phyloP scores from a whole-genome alignment of 2,329 filamentous ascomycete species.

The Amylocarpus encephaloides region DNA sequence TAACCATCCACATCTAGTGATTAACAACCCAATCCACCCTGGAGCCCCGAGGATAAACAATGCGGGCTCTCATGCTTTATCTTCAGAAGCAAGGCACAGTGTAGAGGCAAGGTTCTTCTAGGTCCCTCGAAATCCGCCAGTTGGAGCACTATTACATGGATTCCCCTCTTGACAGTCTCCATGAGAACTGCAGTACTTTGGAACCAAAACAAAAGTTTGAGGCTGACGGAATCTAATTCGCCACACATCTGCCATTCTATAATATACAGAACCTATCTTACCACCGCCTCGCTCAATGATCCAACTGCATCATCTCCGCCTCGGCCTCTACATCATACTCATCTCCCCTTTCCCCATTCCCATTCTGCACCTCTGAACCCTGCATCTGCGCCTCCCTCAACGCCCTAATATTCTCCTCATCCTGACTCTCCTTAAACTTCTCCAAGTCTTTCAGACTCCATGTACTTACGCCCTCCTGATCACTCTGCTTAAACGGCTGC shows the following conservation, averaged over 20 bases:
- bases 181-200: background rate
- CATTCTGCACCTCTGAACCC: slow-evolving; percentile 7
- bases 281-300: slow-evolving; percentile 7
- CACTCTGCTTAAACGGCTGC: slow-evolving; percentile 73
- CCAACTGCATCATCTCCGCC: slow-evolving; percentile 43
- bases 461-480: slow-evolving; percentile 88
- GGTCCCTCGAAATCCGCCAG: too few species aligned
- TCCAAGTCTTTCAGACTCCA: slow-evolving; percentile 80
- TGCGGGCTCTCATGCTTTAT: too few species aligned
- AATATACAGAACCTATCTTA: background rate
- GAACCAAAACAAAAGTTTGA: background rate
- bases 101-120: too few species aligned
- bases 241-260: background rate
- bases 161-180: too few species aligned
- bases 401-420: slow-evolving; percentile 60
- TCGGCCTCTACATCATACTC: slow-evolving; percentile 37
- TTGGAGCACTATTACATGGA: too few species aligned
- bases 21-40: too few species aligned
- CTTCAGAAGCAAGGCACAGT: too few species aligned
- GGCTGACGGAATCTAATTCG: too few species aligned
- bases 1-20: background rate
- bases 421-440: slow-evolving; percentile 68
- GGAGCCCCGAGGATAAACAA: too few species aligned
- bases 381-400: slow-evolving; percentile 41
- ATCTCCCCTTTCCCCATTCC: slow-evolving; percentile 17